Evolutionary conservation across 805 yeast species (phyloP), one percentile per base, ranked within the genome.

Genomic region (Wickerhamomyces rabaulensis): DNA sequence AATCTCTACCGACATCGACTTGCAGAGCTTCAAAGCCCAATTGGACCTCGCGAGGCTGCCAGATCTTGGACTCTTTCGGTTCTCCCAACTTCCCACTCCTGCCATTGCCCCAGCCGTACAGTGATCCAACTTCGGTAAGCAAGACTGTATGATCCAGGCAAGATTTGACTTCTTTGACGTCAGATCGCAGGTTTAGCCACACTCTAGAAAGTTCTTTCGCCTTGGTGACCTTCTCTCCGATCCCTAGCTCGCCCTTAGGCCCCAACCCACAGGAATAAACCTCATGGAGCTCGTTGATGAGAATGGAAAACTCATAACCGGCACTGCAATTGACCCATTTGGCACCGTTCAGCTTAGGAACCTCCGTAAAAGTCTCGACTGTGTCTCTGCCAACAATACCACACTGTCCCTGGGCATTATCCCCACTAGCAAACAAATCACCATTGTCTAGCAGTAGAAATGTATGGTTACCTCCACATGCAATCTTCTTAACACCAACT

Each of bases 381-480:
- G 17, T 4, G 5, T 19, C 35, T 3, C 33, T 45, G 1, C 23
- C 47, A 21, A 16, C 41, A n/a, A 49, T n/a, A 3, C 75, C 81
- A 53, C 79, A 74, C 60, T 86, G 90, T 2, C 85, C 82, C 38
- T 51, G 45, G 0, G 64, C 44, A 54, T 82, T 83, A 46, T 71
- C 78, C 1, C 97, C 97, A 42, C 78, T 54, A 0, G 76, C 76
- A 51, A 64, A 81, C 1, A 83, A 61, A 0, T 64, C 60, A 1
- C 92, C 92, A 41, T 72, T 64, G 1, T 64, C 68, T 12, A 76
- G 61, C 8, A 89, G 60, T 2, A 88, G 50, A 16, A 87, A 55
- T 0, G 95, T 83, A 61, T 92, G 97, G 55, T 91, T 91, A 0
- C 98, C 97, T 4, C 97, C 97, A 55, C 90, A 80, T 0, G 72